Evolutionary conservation across 148 eudicot species (phyloP).

Genomic region (Rhododendron henanense): DNA sequence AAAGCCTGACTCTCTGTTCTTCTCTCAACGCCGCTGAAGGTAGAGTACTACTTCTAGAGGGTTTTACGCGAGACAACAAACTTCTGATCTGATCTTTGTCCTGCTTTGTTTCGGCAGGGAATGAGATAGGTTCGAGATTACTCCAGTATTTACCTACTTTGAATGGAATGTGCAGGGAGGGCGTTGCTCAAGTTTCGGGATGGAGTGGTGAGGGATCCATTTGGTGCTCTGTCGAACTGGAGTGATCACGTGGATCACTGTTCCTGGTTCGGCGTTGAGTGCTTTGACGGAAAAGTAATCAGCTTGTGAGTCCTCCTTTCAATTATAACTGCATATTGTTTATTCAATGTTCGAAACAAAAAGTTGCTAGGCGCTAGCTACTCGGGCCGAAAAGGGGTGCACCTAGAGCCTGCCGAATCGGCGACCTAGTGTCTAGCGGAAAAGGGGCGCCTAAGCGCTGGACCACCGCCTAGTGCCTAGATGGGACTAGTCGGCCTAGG

Average conservation of each 20-base stretch:
- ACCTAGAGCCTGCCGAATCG: too few species aligned
- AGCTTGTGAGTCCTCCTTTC: constrained; percentile 39
- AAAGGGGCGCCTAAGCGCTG: too few species aligned
- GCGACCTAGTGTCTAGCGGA: too few species aligned
- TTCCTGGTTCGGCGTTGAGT: constrained; percentile 65
- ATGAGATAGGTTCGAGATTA: background rate
- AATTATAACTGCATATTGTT: background rate
- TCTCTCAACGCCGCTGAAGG: constrained; percentile 35
- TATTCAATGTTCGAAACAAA: too few species aligned
- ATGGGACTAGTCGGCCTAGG: too few species aligned
- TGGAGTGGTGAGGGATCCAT: constrained; percentile 55
- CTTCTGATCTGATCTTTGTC: background rate
- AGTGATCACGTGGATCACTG: constrained; percentile 33
- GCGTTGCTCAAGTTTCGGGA: constrained; percentile 58
- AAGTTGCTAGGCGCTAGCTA: too few species aligned
- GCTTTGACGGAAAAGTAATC: constrained; percentile 49
- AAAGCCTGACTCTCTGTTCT: constrained; percentile 18
- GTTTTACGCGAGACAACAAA: too few species aligned
- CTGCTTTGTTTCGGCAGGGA: background rate
- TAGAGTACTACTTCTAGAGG: background rate
- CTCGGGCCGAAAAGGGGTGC: too few species aligned
- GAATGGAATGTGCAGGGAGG: constrained; percentile 38
- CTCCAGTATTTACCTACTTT: background rate
- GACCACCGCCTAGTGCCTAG: too few species aligned
- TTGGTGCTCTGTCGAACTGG: constrained; percentile 57